Evolutionary conservation across 1,284 basidiomycete species (phyloP), one percentile per base, ranked within the genome.

Genomic region (Pseudozyma sp.): DNA sequence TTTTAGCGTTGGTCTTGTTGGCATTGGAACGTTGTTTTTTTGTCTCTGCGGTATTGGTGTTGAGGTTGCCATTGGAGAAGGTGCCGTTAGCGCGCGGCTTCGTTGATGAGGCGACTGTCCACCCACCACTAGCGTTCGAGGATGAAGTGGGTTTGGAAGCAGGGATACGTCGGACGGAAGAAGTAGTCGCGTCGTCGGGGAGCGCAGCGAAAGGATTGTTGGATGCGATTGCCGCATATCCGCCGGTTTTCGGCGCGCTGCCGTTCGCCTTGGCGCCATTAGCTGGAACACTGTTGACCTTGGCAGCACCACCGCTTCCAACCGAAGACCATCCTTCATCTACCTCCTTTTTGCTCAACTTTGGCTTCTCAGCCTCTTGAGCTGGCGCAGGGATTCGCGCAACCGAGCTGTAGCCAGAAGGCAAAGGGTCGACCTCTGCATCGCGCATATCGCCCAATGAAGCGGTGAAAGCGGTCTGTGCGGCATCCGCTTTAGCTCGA

Each of bases 21-120:
- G 79, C 80, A 55, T 83, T 83, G 40, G 70, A 69, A 3, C 81
- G 63, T 59, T 83, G 81, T 42, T 77, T 81, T 44, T 83, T 81
- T 11, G 76, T 77, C 47, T 68, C 71, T 8, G 34, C 61, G 11
- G 16, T 40, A 5, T 18, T 40, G 34, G n/a, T 34, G 39, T 42
- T 31, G 21, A 35, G n/a, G 13, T 35, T 54, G n/a, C 45, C 50
- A 19, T n/a, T 25, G 21, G 25, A 31, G 25, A 31, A 31, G 25
- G 25, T 31, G 25, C 25, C 25, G 6, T 25, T 60, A 40, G 39
- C 39, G 25, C 36, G 4, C 10, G 61, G 14, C 21, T 54, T 56
- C 48, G 34, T 34, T 13, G 59, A 12, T 5, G 65, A 52, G 34
- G 64, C 58, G 42, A 52, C 45, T 1, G 68, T 70, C 59, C 58